Percentiles rank a stretch among this genome's conserved stretches.
These are phyloP conservation scores for Cucumis melo DNA, from an alignment of 306 rosid species.

Conservation along the genomic window DNA sequence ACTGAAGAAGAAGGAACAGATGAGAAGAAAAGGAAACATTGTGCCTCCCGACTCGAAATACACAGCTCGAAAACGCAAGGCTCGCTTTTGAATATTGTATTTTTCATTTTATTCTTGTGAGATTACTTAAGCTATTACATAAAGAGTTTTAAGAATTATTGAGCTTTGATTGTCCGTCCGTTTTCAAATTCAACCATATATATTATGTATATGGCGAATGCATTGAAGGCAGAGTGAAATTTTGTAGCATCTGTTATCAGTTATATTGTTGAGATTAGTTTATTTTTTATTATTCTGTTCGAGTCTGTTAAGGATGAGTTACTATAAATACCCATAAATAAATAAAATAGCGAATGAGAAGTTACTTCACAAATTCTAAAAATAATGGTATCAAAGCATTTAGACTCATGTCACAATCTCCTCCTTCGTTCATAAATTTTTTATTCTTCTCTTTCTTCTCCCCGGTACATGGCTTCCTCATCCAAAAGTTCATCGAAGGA, in stretches of 20 bases:
- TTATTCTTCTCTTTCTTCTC: too few species aligned
- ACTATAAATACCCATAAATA: too few species aligned
- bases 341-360: too few species aligned
- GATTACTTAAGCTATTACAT: background rate
- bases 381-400: too few species aligned
- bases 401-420: too few species aligned
- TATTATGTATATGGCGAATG: background rate
- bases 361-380: too few species aligned
- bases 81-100: slow-evolving; percentile 36
- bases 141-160: background rate
- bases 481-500: too few species aligned
- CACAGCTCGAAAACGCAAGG: slow-evolving; percentile 78
- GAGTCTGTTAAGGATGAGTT: too few species aligned
- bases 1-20: slow-evolving; percentile 75
- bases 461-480: too few species aligned
- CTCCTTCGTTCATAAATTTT: too few species aligned
- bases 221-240: background rate
- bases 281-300: too few species aligned
- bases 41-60: slow-evolving; percentile 69
- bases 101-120: background rate
- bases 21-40: slow-evolving; percentile 72
- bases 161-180: background rate
- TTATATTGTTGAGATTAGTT: too few species aligned
- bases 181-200: background rate
- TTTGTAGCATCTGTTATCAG: background rate